These are phyloP conservation scores for Cicer pinnatifidum DNA, from an alignment of 306 rosid species.

Conservation along the genomic window DNA sequence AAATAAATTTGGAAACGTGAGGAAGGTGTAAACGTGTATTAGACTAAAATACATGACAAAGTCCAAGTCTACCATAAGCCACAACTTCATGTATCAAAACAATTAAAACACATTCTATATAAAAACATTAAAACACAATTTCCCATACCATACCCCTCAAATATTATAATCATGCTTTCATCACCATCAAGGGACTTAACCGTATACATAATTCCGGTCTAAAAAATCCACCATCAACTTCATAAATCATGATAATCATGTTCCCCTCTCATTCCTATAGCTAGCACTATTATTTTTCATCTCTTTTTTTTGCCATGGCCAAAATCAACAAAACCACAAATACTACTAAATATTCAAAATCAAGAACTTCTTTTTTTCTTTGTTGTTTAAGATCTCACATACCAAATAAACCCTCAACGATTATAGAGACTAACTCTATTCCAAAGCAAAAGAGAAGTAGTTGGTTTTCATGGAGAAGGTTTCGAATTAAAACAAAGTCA, in stretches of 20 bases:
- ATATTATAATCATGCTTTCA: conserved; percentile 44
- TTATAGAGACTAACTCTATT: background rate
- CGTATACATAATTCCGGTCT: background rate
- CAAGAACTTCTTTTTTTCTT: conserved; percentile 45
- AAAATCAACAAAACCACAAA: conserved; percentile 43
- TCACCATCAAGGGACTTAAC: background rate
- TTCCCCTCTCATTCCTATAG: background rate
- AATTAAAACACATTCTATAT: conserved; percentile 22
- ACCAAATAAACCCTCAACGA: background rate
- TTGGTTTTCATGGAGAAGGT: conserved; percentile 47
- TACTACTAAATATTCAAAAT: conserved; percentile 36
- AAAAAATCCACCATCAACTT: conserved; percentile 9
- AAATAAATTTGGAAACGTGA: conserved; percentile 43
- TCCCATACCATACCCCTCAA: background rate
- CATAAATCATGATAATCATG: background rate
- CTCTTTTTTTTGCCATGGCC: conserved; percentile 57
- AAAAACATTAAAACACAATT: conserved; percentile 14
- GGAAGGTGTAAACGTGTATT: conserved; percentile 48
- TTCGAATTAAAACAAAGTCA: conserved; percentile 44
- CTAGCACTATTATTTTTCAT: background rate
- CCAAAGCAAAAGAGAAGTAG: conserved; percentile 25
- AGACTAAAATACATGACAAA: conserved; percentile 20
- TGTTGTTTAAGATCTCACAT: conserved; percentile 56
- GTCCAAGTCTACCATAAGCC: conserved; percentile 54
- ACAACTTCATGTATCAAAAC: conserved; percentile 23